These are phyloP conservation scores for Fusarium sarcochroum DNA, from an alignment of 2,329 filamentous ascomycete genomes.

Conservation along the genomic window DNA sequence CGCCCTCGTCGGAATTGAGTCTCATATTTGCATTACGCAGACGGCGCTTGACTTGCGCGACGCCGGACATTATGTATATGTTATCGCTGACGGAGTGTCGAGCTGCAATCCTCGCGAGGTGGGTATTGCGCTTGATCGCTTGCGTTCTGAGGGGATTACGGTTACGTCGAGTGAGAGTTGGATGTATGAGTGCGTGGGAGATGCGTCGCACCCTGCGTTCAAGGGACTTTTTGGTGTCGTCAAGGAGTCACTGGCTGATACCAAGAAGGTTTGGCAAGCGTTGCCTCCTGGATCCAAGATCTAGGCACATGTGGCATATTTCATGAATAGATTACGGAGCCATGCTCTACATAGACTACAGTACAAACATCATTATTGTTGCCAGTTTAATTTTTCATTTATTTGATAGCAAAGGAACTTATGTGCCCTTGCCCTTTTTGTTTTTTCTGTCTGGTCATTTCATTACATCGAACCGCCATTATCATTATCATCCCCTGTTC, in stretches of 20 bases:
- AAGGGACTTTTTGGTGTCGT: slow-evolving; percentile 80
- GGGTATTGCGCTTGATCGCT: slow-evolving; percentile 79
- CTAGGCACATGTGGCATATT: slow-evolving; percentile 44
- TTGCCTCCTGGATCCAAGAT: slow-evolving; percentile 73
- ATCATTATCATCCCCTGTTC: slow-evolving; percentile 21
- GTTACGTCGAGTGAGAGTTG: slow-evolving; percentile 92
- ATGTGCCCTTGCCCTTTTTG: slow-evolving; percentile 7
- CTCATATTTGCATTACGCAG: slow-evolving; percentile 95
- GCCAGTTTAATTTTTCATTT: slow-evolving; percentile 16
- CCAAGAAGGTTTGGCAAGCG: slow-evolving; percentile 75
- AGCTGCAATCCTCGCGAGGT: slow-evolving; percentile 89
- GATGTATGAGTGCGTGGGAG: slow-evolving; percentile 90
- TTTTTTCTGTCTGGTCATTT: slow-evolving; percentile 16
- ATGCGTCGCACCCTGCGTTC: slow-evolving; percentile 81
- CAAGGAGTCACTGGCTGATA: slow-evolving; percentile 80
- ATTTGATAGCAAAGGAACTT: slow-evolving; percentile 3
- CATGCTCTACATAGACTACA: slow-evolving; percentile 5
- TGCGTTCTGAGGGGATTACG: slow-evolving; percentile 81
- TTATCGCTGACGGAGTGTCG: slow-evolving; percentile 90
- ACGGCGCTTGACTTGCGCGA: slow-evolving; percentile 85
- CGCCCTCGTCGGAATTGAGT: slow-evolving; percentile 91
- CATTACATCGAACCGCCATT: slow-evolving; percentile 35
- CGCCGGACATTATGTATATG: slow-evolving; percentile 84
- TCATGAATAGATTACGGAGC: slow-evolving; percentile 4
- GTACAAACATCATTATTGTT: slow-evolving; percentile 7